Percentiles rank a stretch among this genome's conserved stretches.
phyloP scores from a whole-genome alignment of 2,329 filamentous ascomycete species.

The Dactylellina drechsleri region DNA sequence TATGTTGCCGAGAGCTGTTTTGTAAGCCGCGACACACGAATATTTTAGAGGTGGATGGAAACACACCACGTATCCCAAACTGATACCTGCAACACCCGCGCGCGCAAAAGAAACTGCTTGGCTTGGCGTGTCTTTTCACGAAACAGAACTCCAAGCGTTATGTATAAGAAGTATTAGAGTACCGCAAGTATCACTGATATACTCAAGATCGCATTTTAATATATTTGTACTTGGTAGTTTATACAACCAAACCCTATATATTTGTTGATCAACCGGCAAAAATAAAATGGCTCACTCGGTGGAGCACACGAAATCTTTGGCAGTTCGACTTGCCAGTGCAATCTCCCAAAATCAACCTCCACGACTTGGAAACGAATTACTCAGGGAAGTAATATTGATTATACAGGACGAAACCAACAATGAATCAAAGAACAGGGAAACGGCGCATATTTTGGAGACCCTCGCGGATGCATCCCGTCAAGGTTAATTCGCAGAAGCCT shows the following conservation, averaged over 20 bases:
- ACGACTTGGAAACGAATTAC: conserved; percentile 3
- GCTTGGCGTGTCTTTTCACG: conserved; percentile 6
- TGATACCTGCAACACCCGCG: conserved; percentile 3
- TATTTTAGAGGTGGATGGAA: background rate
- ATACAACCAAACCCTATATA: too few relatives aligned
- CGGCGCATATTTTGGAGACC: conserved; percentile 17
- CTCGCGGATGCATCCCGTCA: conserved; percentile 45
- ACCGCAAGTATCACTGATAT: background rate
- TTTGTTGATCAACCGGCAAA: too few relatives aligned
- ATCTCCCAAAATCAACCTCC: conserved; percentile 1
- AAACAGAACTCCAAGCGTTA: background rate
- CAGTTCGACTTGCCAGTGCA: background rate
- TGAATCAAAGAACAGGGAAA: background rate
- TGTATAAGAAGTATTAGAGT: background rate
- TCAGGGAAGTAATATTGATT: conserved; percentile 13
- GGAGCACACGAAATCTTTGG: background rate
- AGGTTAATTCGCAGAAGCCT: conserved; percentile 13
- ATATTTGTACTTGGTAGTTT: too few relatives aligned
- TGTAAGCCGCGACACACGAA: too few relatives aligned
- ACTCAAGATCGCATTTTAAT: too few relatives aligned
- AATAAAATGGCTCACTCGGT: background rate
- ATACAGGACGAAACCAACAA: background rate
- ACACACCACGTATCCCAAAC: conserved; percentile 36
- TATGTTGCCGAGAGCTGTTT: too few relatives aligned
- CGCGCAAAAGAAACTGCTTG: too few relatives aligned